Evolutionary conservation across 441 rosid species (phyloP), one percentile per base, ranked within the genome.

Genomic region (Arabidopsis lyrata): DNA sequence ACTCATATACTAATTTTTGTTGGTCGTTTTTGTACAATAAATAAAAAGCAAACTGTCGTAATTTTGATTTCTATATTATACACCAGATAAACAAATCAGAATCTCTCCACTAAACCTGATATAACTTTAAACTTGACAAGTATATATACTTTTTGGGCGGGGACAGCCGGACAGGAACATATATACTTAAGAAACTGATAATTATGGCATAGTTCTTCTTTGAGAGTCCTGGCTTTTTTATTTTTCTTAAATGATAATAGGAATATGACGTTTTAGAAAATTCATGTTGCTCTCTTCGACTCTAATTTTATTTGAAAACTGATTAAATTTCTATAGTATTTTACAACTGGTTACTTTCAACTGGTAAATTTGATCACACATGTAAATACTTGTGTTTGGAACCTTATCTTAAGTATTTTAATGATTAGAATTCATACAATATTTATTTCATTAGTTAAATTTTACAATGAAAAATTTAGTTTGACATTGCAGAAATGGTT

Each of bases 21-120:
- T 53, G 73, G 71, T 67, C 53, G 68, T 74, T 38, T 68, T 29
- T 29, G 31, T 29, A 34, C 34, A 52, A 31, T 71, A 47, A 3
- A n/a, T n/a, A 24, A 44, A 73, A 64, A 64, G 41, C 49, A 9
- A 9, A 64, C 45, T 49, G 66, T 56, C 72, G 34, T 56, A 65
- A 57, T 74, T 74, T 56, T 76, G 66, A 55, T 70, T 47, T 70
- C 55, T 63, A 59, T 42, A 42, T 45, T 34, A 35, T 22, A 39
- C 45, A 62, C 1, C 35, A 35, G 59, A 54, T 68, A 69, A 63
- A 36, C 61, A 56, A 70, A 63, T 63, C 48, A 63, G 54, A 70
- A 56, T 70, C 71, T 38, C 62, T 70, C 71, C 71, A 76, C 79
- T 76, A 34, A 68, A 68, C 69, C 69, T 75, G 70, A 57, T 63